These are phyloP conservation scores for Botryococcus braunii DNA, from an alignment of 163 green algal species.

Conservation along the genomic window DNA sequence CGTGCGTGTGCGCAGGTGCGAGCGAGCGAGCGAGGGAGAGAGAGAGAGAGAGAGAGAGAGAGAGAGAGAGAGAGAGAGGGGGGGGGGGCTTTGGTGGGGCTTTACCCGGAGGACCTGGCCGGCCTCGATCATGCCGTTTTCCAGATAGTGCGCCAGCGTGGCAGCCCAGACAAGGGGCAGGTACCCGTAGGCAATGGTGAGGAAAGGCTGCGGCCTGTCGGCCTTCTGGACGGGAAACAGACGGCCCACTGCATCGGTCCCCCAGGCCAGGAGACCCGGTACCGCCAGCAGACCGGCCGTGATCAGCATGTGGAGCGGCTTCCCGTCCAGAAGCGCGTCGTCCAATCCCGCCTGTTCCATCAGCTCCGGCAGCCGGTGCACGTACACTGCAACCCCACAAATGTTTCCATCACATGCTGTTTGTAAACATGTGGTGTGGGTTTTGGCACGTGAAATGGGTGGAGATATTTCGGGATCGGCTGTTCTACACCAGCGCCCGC, in stretches of 20 bases:
- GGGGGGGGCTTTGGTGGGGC: neutral
- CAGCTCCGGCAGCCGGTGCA: slow-evolving; percentile 52
- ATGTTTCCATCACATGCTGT: neutral
- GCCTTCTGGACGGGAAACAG: neutral
- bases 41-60: neutral
- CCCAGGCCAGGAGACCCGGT: slow-evolving; percentile 34
- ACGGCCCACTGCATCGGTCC: slow-evolving; percentile 15
- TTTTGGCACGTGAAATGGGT: neutral
- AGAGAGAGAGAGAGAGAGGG: neutral
- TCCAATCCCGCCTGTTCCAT: slow-evolving; percentile 32
- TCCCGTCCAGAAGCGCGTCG: slow-evolving; percentile 4
- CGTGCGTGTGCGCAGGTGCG: too few species aligned
- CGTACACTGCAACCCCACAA: slow-evolving; percentile 23
- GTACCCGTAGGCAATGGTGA: slow-evolving; percentile 52
- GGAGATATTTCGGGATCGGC: neutral
- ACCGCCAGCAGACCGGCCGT: slow-evolving; percentile 36
- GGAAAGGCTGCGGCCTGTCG: slow-evolving; percentile 21
- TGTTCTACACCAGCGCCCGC: neutral
- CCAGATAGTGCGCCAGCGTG: slow-evolving; percentile 43
- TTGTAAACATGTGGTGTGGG: neutral
- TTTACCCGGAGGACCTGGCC: slow-evolving; percentile 44
- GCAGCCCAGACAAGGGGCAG: slow-evolving; percentile 45
- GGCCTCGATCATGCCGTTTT: slow-evolving; percentile 27
- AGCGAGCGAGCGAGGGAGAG: neutral
- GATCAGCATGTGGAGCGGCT: slow-evolving; percentile 32